Evolutionary conservation across 306 rosid species (phyloP), one percentile per base, ranked within the genome.

Genomic region (Nissolia schottii): DNA sequence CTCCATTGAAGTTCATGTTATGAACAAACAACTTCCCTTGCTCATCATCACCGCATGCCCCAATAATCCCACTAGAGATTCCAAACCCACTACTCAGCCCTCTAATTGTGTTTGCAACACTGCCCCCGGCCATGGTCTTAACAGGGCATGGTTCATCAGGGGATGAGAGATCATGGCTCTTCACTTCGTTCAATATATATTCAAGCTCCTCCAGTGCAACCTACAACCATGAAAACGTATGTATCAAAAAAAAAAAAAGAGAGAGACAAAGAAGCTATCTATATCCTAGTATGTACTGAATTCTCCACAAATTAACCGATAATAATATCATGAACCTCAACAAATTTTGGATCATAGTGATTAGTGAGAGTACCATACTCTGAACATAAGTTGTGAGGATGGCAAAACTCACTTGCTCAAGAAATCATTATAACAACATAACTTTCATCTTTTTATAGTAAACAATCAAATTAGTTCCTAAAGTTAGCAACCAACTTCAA

Each of bases 71-170:
- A 64, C 79, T 75, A 23, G 90, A 79, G 73, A 92, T 57, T 57
- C 92, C 90, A 57, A 92, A 92, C 18, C 90, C 97, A 2, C 81
- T 70, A 60, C 88, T 82, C 24, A 92, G 80, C 75, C 97, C 97
- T 43, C 97, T 73, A 57, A 92, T 81, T 2, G 96, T 92, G 77
- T 92, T 92, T 15, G 97, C 87, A 48, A 92, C 92, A 55, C 97
- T 92, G n/a, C 97, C 97, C 20, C 96, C 94, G 0, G 97, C 97
- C 45, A 89, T 73, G 25, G 93, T 87, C 84, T 92, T 87, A 28
- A 90, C 58, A 0, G 84, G 66, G 23, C 83, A 67, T 13, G 20
- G 40, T 20, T 60, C 77, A 67, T 64, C 74, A 2, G 83, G 81
- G 19, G 75, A 76, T 11, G 85, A 61, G 9, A 67, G 59, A 37